Percentiles rank a stretch among this genome's conserved stretches.
Conservation (phyloP, 768 basidiomycete species). For the Rhodotorula taiwanensis region DNA sequence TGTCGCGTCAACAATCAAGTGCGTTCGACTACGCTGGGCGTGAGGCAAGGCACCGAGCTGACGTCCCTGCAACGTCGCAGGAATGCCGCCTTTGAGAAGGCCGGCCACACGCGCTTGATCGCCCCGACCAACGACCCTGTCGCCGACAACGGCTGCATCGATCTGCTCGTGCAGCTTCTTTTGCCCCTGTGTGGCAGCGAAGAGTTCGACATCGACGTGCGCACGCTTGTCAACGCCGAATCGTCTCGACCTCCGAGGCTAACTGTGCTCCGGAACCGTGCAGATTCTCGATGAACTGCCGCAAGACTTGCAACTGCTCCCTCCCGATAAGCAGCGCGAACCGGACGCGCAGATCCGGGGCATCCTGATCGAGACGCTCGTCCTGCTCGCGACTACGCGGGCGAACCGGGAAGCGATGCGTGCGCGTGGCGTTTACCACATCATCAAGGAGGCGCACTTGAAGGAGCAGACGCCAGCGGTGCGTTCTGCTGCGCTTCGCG, state of each 20-base stretch:
- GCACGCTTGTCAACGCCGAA: conserved; percentile 23
- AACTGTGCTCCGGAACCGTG: background rate
- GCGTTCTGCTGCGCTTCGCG: background rate
- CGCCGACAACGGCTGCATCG: conserved; percentile 67
- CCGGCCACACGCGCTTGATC: conserved; percentile 65
- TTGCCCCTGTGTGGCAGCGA: conserved; percentile 81
- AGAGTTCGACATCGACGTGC: conserved; percentile 83
- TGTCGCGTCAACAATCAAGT: conserved; percentile 83
- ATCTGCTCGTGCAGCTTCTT: conserved; percentile 74
- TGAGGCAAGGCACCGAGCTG: conserved; percentile 13
- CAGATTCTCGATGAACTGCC: conserved; percentile 86
- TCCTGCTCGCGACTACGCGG: conserved; percentile 78
- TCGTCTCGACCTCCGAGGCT: background rate
- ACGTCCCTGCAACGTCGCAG: conserved; percentile 46
- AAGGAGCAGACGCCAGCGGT: conserved; percentile 54
- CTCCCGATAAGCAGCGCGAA: conserved; percentile 75
- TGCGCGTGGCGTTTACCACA: conserved; percentile 73
- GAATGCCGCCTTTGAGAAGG: conserved; percentile 67
- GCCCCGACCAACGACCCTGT: conserved; percentile 49
- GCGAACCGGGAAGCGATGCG: conserved; percentile 80
- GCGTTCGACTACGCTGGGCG: too few species aligned
- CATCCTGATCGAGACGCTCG: conserved; percentile 79
- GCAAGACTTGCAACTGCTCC: conserved; percentile 75
- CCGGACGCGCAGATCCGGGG: conserved; percentile 66
- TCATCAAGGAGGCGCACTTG: conserved; percentile 69